Evolutionary conservation across 2,329 filamentous ascomycete genomes (phyloP), one percentile per base, ranked within the genome.

Genomic region (Fusarium lateritium): DNA sequence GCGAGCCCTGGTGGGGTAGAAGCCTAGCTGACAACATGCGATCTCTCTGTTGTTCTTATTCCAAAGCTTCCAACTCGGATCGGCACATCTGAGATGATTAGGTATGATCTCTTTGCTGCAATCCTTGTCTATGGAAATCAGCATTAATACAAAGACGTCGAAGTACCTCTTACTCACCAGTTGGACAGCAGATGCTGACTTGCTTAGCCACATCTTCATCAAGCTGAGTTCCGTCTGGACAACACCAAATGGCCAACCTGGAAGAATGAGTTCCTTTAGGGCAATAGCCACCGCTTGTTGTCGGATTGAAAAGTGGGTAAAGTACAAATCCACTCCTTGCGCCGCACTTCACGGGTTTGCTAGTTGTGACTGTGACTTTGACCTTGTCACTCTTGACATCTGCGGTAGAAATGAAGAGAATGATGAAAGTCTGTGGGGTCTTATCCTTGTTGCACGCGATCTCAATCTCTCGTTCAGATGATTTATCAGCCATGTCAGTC

Each of bases 141-240:
- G 58, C 33, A 47, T 14, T 3, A 11, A 13, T 6, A 2, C 9
- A 5, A 15, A 19, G 34, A n/a, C 10, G 19, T 36, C 3, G 26
- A 3, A n/a, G 21, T 14, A 2, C 9, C 9, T 9, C n/a, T 13
- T 49, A 57, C 56, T 56, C 38, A 58, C 66, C 33, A 28, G 56
- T 56, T 45, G 62, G 58, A 26, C 68, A 70, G 43, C 68, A 70
- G 22, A 67, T 56, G 33, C 59, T 69, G 28, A 43, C 19, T 45
- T 64, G 15, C 2, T 19, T 21, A 0, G 54, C 43, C 4, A 61
- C 58, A 3, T 38, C 11, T 11, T 61, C 22, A 7, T 70, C 43
- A 13, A 70, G 3, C 7, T 67, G 22, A 26, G 53, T 40, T 7
- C 66, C 68, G 22, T 64, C 60, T 28, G 63, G 68, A 15, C 63